Base-by-base conservation (phyloP, 176 grass and related monocot species). In the Triticum urartu region DNA sequence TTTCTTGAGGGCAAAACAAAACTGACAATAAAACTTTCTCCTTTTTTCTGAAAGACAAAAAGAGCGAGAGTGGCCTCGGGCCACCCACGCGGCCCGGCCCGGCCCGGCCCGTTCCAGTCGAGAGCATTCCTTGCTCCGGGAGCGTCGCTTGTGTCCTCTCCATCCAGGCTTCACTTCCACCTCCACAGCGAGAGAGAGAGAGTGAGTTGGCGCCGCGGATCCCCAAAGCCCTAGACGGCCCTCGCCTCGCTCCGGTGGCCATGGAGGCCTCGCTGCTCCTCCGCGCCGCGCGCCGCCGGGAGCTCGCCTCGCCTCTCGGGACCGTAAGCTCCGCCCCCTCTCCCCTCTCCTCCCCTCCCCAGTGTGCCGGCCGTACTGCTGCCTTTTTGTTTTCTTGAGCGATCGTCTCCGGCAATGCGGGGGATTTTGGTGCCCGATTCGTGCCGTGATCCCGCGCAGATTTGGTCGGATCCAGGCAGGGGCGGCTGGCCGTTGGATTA, bases 191-290 rank as follows among this genome's bases (percentile, higher is more conserved):
- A 45, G 42, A 45, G 40, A 2, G 38, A 39, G 40, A 33, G 32
- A 33, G 32, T 33, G 32, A 33, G 32, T 33, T 33, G 32, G 32
- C 32, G 32, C 32, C 2, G 4, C 72, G 34, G 34, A 34, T 25
- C 45, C 40, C 26, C 72, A 36, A 84, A 84, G 34, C 58, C 58
- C 39, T 25, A 52, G 47, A n/a, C 36, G 12, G 0, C 45, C 45
- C 47, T 15, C 13, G 45, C 13, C 0, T 13, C 11, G 9, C 40
- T 42, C 4, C 47, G 13, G 0, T 4, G 25, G 77, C 76, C 21
- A 90, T 90, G 84, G 84, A 54, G 39, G 86, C 85, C 58, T 87
- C 85, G 40, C 22, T 75, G 73, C 80, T 91, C 34, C 80, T 91
- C 75, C 81, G 89, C 24, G 75, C 85, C 67, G 64, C 87, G n/a